Evolutionary conservation across 441 rosid species (phyloP).

Genomic region (Breynia disticha): DNA sequence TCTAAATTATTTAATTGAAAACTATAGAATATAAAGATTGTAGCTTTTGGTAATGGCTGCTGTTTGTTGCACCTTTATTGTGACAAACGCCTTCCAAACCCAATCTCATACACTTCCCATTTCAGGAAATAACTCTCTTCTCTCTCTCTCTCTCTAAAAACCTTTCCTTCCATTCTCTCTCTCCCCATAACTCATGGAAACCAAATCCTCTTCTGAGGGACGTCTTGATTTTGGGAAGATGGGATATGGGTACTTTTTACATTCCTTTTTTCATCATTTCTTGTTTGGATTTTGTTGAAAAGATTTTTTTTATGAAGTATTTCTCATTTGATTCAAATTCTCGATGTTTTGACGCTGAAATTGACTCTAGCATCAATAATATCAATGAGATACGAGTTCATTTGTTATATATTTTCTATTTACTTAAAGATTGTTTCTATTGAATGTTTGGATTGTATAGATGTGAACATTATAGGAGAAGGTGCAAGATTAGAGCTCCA

Average conservation of each 20-base stretch:
- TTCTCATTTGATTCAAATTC: too few species aligned
- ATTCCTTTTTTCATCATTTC: not conserved
- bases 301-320: not conserved
- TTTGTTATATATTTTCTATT: too few species aligned
- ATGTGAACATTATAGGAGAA: constrained; percentile 87
- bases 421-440: not conserved
- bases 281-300: constrained; percentile 4
- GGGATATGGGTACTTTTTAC: constrained; percentile 64
- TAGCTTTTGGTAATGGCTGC: too few species aligned
- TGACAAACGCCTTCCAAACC: too few species aligned
- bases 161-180: constrained; percentile 6
- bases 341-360: too few species aligned
- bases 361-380: too few species aligned
- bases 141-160: not conserved
- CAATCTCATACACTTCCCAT: constrained; percentile 1
- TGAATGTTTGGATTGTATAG: constrained; percentile 22
- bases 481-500: constrained; percentile 88
- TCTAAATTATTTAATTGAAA: not conserved
- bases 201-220: constrained; percentile 38
- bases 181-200: constrained; percentile 45
- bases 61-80: too few species aligned
- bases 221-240: constrained; percentile 86
- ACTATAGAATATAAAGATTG: too few species aligned
- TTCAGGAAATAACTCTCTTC: constrained; percentile 17
- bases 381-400: too few species aligned